Percentiles rank a stretch among this genome's conserved stretches.
Conservation (phyloP, 75 land plant genomes). For the Ceratopteris richardii region DNA sequence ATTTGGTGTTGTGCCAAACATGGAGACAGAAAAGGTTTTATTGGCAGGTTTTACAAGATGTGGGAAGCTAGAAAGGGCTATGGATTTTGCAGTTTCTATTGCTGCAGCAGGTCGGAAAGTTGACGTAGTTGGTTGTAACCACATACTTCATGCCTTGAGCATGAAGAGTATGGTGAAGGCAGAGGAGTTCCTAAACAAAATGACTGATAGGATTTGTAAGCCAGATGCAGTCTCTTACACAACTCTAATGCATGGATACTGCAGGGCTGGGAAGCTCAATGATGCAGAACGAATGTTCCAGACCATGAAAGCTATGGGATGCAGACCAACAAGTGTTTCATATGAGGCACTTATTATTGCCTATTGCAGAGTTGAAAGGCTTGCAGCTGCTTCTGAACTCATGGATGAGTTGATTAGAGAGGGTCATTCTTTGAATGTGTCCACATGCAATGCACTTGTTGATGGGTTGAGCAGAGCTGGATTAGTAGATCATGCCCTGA, state of each 20-base stretch:
- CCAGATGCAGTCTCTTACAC: constrained; percentile 63
- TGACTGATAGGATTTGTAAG: constrained; percentile 37
- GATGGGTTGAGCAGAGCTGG: constrained; percentile 3
- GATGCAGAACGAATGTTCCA: constrained; percentile 57
- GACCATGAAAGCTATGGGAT: constrained; percentile 55
- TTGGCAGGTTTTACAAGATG: constrained; percentile 18
- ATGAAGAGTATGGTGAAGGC: constrained; percentile 39
- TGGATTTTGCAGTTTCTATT: constrained; percentile 8
- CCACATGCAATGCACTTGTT: constrained; percentile 58
- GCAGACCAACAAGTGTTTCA: constrained; percentile 67
- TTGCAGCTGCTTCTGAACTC: constrained; percentile 58
- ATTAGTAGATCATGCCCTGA: constrained; percentile 5
- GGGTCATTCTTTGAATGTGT: constrained; percentile 43
- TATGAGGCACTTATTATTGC: constrained; percentile 62
- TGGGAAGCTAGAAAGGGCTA: constrained; percentile 20
- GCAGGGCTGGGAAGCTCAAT: constrained; percentile 38
- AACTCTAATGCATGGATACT: constrained; percentile 63
- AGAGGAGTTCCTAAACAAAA: constrained; percentile 48
- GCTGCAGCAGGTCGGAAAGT: constrained; percentile 19
- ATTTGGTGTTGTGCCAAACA: constrained; percentile 48
- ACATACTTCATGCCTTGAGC: constrained; percentile 23
- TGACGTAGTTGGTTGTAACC: constrained; percentile 20
- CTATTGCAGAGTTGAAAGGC: constrained; percentile 51
- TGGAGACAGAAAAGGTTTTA: constrained; percentile 29
- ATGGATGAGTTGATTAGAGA: constrained; percentile 56